These are phyloP conservation scores for Penicillium rolfsii DNA, from an alignment of 2,329 filamentous ascomycete genomes.

Conservation along the genomic window DNA sequence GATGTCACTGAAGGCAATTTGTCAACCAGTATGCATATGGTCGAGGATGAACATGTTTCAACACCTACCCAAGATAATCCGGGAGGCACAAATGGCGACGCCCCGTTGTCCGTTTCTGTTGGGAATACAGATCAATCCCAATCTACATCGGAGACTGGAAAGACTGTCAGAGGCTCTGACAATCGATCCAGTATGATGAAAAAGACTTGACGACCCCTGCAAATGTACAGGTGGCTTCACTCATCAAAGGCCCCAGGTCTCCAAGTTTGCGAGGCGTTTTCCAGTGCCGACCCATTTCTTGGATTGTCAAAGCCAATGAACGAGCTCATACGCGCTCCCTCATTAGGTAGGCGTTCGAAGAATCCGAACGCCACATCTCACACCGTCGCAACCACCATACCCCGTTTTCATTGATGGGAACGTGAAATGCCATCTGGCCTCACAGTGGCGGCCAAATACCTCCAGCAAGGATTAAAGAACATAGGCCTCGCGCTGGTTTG, in stretches of 20 bases:
- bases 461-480: background rate
- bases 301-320: background rate
- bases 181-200: slow-evolving; percentile 21
- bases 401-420: background rate
- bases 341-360: background rate
- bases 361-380: background rate
- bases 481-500: background rate
- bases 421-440: background rate
- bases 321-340: background rate
- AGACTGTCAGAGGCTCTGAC: slow-evolving; percentile 8
- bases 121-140: slow-evolving; percentile 11
- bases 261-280: background rate
- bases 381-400: background rate
- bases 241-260: slow-evolving; percentile 13
- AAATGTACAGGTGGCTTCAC: slow-evolving; percentile 17
- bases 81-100: slow-evolving; percentile 17
- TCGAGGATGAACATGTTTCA: slow-evolving; percentile 35
- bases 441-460: background rate
- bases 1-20: slow-evolving; percentile 54
- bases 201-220: slow-evolving; percentile 20
- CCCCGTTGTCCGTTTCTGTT: slow-evolving; percentile 6
- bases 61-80: slow-evolving; percentile 38
- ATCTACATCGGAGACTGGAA: slow-evolving; percentile 6
- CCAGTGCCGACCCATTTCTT: background rate
- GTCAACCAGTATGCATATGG: slow-evolving; percentile 60